Percentiles rank a stretch among this genome's conserved stretches.
Evolutionary conservation across 2,329 filamentous ascomycete species (phyloP).

Genomic region (Cladosporium sp.): DNA sequence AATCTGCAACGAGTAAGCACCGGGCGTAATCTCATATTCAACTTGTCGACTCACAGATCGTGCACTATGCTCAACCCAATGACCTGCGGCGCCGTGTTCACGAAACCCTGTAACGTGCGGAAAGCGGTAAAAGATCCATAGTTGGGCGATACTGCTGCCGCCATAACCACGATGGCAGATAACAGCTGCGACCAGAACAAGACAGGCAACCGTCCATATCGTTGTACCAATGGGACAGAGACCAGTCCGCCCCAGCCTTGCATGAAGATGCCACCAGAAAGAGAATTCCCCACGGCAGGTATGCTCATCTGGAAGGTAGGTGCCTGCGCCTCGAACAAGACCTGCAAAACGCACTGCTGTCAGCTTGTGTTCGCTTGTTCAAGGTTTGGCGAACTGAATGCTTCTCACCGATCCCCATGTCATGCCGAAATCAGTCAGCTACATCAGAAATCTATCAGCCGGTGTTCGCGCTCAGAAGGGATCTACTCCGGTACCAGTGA

Average conservation of each 20-base stretch:
- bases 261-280: not conserved
- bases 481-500: conserved; percentile 19
- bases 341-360: not conserved
- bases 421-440: not conserved
- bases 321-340: not conserved
- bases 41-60: conserved; percentile 32
- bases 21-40: not conserved
- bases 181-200: conserved; percentile 37
- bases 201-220: conserved; percentile 33
- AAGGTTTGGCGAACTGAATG: not conserved
- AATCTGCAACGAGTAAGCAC: conserved; percentile 25
- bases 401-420: not conserved
- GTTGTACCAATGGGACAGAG: conserved; percentile 30
- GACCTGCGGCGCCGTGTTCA: conserved; percentile 34
- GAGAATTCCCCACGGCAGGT: not conserved
- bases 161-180: conserved; percentile 27
- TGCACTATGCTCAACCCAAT: conserved; percentile 37
- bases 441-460: not conserved
- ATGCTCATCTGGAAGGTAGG: not conserved
- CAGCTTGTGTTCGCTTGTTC: not conserved
- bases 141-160: conserved; percentile 25
- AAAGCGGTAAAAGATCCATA: conserved; percentile 34
- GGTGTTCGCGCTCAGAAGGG: not conserved
- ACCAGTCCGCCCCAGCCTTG: not conserved
- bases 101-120: conserved; percentile 34